phyloP scores from a whole-genome alignment of 1,284 basidiomycete genomes.

The Cerioporus squamosus region DNA sequence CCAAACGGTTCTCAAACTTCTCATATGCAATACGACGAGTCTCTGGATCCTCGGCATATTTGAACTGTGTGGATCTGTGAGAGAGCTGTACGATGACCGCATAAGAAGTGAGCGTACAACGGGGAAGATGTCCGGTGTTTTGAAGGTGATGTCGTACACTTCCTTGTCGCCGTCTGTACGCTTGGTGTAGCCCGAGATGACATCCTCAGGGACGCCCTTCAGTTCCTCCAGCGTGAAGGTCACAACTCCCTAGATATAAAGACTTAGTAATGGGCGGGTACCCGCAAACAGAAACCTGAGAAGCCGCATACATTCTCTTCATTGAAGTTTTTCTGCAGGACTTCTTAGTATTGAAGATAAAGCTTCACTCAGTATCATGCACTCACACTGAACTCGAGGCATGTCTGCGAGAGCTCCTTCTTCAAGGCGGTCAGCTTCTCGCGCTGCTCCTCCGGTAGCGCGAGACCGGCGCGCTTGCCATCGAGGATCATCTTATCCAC shows the following conservation, averaged over 20 bases:
- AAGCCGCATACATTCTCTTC: slow-evolving; percentile 68
- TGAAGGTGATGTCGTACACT: slow-evolving; percentile 72
- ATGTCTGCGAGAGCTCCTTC: slow-evolving; percentile 73
- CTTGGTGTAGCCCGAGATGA: slow-evolving; percentile 75
- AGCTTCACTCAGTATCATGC: not conserved
- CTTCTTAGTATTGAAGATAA: not conserved
- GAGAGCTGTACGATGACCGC: not conserved
- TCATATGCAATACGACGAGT: slow-evolving; percentile 70
- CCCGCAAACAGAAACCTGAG: not conserved
- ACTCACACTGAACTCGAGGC: slow-evolving; percentile 74
- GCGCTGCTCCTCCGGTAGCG: slow-evolving; percentile 67
- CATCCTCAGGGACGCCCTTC: slow-evolving; percentile 77
- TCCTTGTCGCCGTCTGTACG: slow-evolving; percentile 58
- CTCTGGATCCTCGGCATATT: slow-evolving; percentile 72
- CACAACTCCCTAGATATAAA: slow-evolving; percentile 53
- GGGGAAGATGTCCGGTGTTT: slow-evolving; percentile 79
- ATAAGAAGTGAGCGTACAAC: slow-evolving; percentile 51
- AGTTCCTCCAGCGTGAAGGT: slow-evolving; percentile 74
- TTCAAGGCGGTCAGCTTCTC: slow-evolving; percentile 59
- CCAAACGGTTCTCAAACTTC: slow-evolving; percentile 69
- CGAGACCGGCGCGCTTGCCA: slow-evolving; percentile 76
- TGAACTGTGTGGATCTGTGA: slow-evolving; percentile 57
- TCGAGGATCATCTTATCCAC: slow-evolving; percentile 80
- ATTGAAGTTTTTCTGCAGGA: slow-evolving; percentile 80
- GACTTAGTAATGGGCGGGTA: not conserved